Evolutionary conservation across 78 protist genomes (phyloP).

Genomic region (Dictyostelium citrinum): DNA sequence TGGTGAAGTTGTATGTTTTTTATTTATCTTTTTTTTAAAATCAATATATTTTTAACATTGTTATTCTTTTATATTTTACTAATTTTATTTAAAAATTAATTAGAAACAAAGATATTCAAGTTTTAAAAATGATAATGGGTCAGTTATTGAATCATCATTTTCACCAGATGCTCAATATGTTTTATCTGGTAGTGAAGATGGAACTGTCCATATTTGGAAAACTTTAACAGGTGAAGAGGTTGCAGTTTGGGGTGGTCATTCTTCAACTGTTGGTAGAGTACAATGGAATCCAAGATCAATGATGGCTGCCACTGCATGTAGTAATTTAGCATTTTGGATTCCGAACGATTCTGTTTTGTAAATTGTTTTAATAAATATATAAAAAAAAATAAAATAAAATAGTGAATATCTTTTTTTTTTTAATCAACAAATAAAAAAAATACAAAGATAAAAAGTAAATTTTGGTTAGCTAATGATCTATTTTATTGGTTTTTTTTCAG

Average conservation of each 20-base stretch:
- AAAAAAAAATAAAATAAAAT: background rate
- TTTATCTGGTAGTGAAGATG: conserved; percentile 83
- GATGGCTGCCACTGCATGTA: conserved; percentile 83
- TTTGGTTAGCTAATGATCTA: too few species aligned
- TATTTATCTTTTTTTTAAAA: background rate
- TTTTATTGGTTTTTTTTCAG: too few species aligned
- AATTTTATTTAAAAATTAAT: background rate
- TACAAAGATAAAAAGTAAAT: too few species aligned
- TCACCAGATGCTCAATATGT: conserved; percentile 88
- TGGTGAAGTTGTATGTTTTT: conserved; percentile 49
- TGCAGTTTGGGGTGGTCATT: conserved; percentile 79
- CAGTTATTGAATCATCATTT: conserved; percentile 78
- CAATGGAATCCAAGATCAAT: conserved; percentile 85
- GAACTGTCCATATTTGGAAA: conserved; percentile 85
- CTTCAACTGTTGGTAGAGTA: conserved; percentile 80
- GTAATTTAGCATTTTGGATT: conserved; percentile 83
- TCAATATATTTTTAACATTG: too few species aligned
- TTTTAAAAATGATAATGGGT: conserved; percentile 57
- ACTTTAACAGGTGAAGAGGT: conserved; percentile 73
- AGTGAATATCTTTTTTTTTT: too few species aligned
- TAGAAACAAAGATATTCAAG: conserved; percentile 69
- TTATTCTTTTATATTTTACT: background rate
- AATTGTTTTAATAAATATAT: background rate
- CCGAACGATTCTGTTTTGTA: conserved; percentile 30
- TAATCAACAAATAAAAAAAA: too few species aligned